phyloP scores from a whole-genome alignment of 371 early-diverging fungal species.

The Entomophthora muscae region DNA sequence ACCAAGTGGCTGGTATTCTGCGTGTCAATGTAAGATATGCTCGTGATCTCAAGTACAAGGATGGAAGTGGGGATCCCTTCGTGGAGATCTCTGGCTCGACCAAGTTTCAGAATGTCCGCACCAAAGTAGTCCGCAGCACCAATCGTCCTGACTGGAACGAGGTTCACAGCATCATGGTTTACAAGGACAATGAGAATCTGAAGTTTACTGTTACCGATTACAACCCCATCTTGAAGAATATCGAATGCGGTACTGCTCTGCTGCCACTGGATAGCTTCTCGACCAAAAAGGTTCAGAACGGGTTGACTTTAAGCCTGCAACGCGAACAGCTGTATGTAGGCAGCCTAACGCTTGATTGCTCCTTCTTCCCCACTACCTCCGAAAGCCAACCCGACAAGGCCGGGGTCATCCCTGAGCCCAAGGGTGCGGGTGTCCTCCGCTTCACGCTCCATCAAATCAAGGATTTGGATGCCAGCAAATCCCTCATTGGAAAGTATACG shows the following conservation, averaged over 20 bases:
- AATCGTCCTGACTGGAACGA: constrained; percentile 80
- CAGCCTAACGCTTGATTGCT: not conserved
- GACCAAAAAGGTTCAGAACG: constrained; percentile 18
- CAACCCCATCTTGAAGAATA: constrained; percentile 40
- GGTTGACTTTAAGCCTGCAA: not conserved
- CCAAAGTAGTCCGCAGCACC: constrained; percentile 46
- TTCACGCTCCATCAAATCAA: constrained; percentile 30
- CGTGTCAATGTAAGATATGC: constrained; percentile 59
- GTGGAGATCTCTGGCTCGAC: constrained; percentile 40
- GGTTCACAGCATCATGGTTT: constrained; percentile 46
- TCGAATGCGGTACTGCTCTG: constrained; percentile 35
- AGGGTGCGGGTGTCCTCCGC: constrained; percentile 26
- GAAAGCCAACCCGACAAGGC: not conserved
- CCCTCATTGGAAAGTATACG: constrained; percentile 15
- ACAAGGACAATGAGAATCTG: constrained; percentile 38
- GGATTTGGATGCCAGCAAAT: constrained; percentile 17
- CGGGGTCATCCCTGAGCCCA: not conserved
- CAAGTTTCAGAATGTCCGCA: constrained; percentile 29
- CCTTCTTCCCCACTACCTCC: not conserved
- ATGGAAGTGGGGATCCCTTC: constrained; percentile 74
- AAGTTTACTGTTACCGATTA: constrained; percentile 59
- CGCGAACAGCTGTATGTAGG: not conserved
- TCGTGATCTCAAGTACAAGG: constrained; percentile 50
- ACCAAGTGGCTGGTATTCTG: constrained; percentile 72
- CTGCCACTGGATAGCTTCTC: constrained; percentile 9